Conservation (phyloP, 805 yeast genomes). For the Starmerella roubikii region DNA sequence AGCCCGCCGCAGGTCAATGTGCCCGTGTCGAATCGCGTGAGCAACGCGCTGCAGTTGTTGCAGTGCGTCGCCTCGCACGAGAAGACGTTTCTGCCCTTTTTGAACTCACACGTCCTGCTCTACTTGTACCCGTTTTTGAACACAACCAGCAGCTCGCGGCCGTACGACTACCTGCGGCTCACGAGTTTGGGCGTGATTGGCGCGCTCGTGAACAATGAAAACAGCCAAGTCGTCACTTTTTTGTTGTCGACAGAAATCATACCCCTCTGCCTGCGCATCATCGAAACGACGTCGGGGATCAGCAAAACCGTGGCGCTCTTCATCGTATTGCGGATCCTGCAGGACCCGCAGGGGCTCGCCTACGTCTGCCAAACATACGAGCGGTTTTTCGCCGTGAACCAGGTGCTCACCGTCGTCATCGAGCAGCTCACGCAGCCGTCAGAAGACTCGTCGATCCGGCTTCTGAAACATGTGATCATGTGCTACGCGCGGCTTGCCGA, state of each 20-base stretch:
- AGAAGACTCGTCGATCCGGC: conserved; percentile 46
- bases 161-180: conserved; percentile 84
- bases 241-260: conserved; percentile 90
- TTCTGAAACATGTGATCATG: conserved; percentile 84
- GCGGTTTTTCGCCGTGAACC: conserved; percentile 84
- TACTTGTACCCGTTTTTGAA: conserved; percentile 87
- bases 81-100: conserved; percentile 71
- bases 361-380: conserved; percentile 94
- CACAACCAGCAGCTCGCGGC: conserved; percentile 79
- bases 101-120: conserved; percentile 82
- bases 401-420: conserved; percentile 77
- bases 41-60: conserved; percentile 84
- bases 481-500: conserved; percentile 86
- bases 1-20: conserved; percentile 79
- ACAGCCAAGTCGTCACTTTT: conserved; percentile 87
- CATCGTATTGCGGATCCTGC: conserved; percentile 80
- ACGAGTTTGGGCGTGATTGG: conserved; percentile 95
- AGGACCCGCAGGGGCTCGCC: conserved; percentile 81
- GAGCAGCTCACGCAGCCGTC: conserved; percentile 65
- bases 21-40: conserved; percentile 80
- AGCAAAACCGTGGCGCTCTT: conserved; percentile 94
- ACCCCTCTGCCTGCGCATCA: conserved; percentile 83
- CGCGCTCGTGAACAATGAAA: conserved; percentile 88
- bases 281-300: conserved; percentile 89
- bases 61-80: conserved; percentile 96